Evolutionary conservation across 352 stramenopile genomes (phyloP).

Genomic region (Globisporangium irregulare): DNA sequence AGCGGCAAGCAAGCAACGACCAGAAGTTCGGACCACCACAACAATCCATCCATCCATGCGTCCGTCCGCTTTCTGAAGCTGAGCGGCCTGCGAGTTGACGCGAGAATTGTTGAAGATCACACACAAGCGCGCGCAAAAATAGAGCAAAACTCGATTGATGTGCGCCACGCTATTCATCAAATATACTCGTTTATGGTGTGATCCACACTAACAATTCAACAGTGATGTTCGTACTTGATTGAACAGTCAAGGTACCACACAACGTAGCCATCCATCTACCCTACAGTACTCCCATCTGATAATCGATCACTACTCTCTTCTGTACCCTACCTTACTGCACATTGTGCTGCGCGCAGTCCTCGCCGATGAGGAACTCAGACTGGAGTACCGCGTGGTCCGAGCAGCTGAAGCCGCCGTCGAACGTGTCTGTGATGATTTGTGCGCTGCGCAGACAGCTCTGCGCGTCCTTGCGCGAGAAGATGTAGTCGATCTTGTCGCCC

Average conservation of each 20-base stretch:
- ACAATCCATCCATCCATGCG: background rate
- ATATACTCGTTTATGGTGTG: too few species aligned
- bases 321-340: background rate
- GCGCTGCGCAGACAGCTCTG: conserved; percentile 41
- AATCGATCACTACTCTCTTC: too few species aligned
- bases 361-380: conserved; percentile 58
- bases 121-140: too few species aligned
- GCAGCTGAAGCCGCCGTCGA: conserved; percentile 43
- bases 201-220: too few species aligned
- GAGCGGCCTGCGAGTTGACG: too few species aligned
- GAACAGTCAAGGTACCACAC: too few species aligned
- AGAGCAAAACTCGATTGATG: too few species aligned
- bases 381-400: conserved; percentile 66
- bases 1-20: background rate
- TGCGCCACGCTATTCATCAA: too few species aligned
- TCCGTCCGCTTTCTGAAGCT: background rate
- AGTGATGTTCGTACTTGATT: too few species aligned
- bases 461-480: conserved; percentile 48
- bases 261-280: too few species aligned
- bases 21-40: background rate
- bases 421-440: conserved; percentile 44
- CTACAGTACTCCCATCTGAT: too few species aligned
- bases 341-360: background rate
- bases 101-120: too few species aligned
- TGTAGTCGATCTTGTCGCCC: conserved; percentile 64